Conservation (phyloP, 2,329 filamentous ascomycete genomes). For the Stagonosporopsis rhizophila region DNA sequence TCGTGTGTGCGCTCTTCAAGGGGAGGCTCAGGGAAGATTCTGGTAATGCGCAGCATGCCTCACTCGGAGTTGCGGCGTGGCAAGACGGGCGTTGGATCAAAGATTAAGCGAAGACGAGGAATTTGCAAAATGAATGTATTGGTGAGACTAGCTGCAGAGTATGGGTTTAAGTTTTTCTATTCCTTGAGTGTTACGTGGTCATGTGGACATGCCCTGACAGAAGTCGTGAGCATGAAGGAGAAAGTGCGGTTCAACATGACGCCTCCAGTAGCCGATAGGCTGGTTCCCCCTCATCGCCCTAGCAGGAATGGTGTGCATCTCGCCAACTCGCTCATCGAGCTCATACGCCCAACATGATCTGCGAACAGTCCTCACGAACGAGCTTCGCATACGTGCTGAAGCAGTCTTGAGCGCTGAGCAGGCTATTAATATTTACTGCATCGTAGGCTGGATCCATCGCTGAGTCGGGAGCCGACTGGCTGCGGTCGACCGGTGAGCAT, state of each 20-base stretch:
- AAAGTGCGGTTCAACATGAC: neutral
- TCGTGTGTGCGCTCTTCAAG: neutral
- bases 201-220: neutral
- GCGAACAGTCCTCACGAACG: neutral
- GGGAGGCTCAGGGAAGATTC: too few species aligned
- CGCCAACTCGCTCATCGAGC: neutral
- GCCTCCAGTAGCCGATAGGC: neutral
- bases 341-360: neutral
- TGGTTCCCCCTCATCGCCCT: neutral
- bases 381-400: neutral
- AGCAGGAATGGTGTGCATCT: neutral
- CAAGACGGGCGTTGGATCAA: too few species aligned
- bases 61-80: neutral
- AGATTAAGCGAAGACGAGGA: too few species aligned
- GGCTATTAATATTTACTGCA: conserved; percentile 11
- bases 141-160: conserved; percentile 10
- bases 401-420: neutral
- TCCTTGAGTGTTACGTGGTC: neutral
- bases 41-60: too few species aligned
- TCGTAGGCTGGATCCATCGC: conserved; percentile 6
- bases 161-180: conserved; percentile 5
- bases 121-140: conserved; percentile 10
- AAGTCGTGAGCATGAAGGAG: conserved; percentile 1
- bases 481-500: neutral
- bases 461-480: conserved; percentile 1